These are phyloP conservation scores for Venturia carpophila DNA, from an alignment of 2,329 filamentous ascomycete genomes.

Conservation along the genomic window DNA sequence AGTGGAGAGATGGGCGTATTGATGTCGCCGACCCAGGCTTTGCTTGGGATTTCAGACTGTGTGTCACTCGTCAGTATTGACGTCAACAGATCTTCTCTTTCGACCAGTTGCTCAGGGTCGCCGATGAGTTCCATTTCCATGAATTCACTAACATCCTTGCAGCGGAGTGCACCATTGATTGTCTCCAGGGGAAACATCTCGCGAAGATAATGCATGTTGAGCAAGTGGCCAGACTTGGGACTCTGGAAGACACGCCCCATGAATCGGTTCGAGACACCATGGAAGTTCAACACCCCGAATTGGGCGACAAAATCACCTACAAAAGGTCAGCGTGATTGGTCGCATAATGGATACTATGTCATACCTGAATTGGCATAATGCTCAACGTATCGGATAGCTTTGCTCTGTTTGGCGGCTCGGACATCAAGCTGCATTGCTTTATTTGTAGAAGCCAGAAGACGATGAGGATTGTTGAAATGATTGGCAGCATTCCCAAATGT, in stretches of 20 bases:
- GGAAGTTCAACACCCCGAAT: slow-evolving; percentile 67
- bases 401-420: slow-evolving; percentile 6
- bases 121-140: slow-evolving; percentile 50
- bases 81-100: slow-evolving; percentile 39
- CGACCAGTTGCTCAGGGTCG: slow-evolving; percentile 34
- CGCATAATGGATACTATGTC: slow-evolving; percentile 34
- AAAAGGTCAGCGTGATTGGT: background rate
- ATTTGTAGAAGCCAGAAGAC: background rate
- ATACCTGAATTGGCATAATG: slow-evolving; percentile 62
- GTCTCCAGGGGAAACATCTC: slow-evolving; percentile 50
- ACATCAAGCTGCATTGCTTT: background rate
- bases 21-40: slow-evolving; percentile 24
- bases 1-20: slow-evolving; percentile 18
- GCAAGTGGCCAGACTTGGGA: slow-evolving; percentile 29
- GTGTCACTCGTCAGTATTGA: slow-evolving; percentile 34
- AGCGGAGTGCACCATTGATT: slow-evolving; percentile 33
- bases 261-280: slow-evolving; percentile 43
- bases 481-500: slow-evolving; percentile 74
- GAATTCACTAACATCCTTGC: slow-evolving; percentile 47
- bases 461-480: slow-evolving; percentile 71
- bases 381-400: slow-evolving; percentile 62
- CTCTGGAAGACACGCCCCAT: slow-evolving; percentile 43
- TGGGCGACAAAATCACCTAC: slow-evolving; percentile 61
- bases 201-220: slow-evolving; percentile 54
- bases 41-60: slow-evolving; percentile 41